Evolutionary conservation across 2,329 filamentous ascomycete genomes (phyloP), one percentile per base, ranked within the genome.

Genomic region (Aspergillus brunneoviolaceus): DNA sequence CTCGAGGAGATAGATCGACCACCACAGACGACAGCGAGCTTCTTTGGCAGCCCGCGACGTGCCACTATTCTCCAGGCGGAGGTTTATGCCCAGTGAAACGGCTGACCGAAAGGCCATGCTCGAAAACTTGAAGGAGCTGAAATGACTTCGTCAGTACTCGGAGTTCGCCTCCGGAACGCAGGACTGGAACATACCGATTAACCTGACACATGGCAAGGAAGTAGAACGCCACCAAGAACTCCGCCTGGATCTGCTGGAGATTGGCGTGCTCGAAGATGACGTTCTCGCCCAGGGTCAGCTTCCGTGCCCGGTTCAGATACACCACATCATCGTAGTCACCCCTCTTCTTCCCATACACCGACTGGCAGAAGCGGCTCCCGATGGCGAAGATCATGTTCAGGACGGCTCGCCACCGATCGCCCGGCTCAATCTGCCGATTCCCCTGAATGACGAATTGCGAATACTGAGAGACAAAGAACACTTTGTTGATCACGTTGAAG

Each of bases 311-410:
- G 4, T 76, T 74, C 58, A 80, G 71, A 56, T 76, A 80, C 11
- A 77, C 60, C 31, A 76, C 59, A 48, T 79, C 75, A 55, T 79
- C 70, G n/a, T 70, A 67, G 35, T 73, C 70, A 2, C 35, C 33
- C 1, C 63, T 63, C 10, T 21, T 29, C 9, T 48, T 29, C 16
- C 66, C 63, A 35, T 75, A 63, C 16, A 70, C 66, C 6, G 77
- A 64, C n/a, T 72, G 73, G 21, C 71, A 72, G 59, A 78, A 75
- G 33, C 72, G 73, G 60, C 76, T 77, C 2, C 74, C 76, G 58
- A 80, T 76, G 5, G 78, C 78, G 55, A 80, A 77, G n/a, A 80
- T 73, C 68, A 80, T 71, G 58, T 80, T 80, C 55, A 80, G 58
- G n/a, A 79, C 76, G 1, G 77, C 76, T 5, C 79, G 67, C 76